Percentiles rank a stretch among this genome's conserved stretches.
Evolutionary conservation across 768 basidiomycete genomes (phyloP).

Genomic region (Naganishia randhawae): DNA sequence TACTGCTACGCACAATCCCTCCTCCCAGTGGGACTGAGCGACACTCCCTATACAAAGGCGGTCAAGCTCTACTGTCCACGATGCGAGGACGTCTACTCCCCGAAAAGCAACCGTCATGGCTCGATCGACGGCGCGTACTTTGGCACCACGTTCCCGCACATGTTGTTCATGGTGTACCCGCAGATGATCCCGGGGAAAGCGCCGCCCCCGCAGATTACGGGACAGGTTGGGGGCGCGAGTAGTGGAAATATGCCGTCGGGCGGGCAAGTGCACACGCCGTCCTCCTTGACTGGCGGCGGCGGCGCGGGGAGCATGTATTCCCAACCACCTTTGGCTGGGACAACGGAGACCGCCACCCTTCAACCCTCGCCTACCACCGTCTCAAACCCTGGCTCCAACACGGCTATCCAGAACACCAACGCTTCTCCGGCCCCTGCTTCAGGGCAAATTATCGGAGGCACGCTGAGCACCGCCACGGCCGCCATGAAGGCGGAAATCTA

Average conservation of each 20-base stretch:
- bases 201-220: slow-evolving; percentile 39
- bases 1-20: slow-evolving; percentile 91
- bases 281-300: not conserved
- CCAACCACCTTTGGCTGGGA: too few relatives aligned
- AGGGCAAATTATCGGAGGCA: slow-evolving; percentile 52
- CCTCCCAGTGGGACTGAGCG: slow-evolving; percentile 92
- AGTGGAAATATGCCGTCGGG: slow-evolving; percentile 30
- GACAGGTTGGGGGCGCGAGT: slow-evolving; percentile 22
- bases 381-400: not conserved
- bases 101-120: slow-evolving; percentile 93
- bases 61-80: slow-evolving; percentile 98
- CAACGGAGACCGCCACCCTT: too few relatives aligned
- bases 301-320: too few relatives aligned
- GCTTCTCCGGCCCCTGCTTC: not conserved
- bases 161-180: slow-evolving; percentile 95
- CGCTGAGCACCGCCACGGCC: slow-evolving; percentile 72
- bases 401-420: not conserved
- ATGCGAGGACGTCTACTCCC: slow-evolving; percentile 97
- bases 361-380: slow-evolving; percentile 11
- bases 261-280: slow-evolving; percentile 25
- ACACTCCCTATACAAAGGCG: slow-evolving; percentile 96
- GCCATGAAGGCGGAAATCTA: slow-evolving; percentile 89
- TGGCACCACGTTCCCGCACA: slow-evolving; percentile 94
- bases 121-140: slow-evolving; percentile 98
- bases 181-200: slow-evolving; percentile 81